phyloP scores from a whole-genome alignment of 1,284 basidiomycete species.

The Ganoderma leucocontextum region DNA sequence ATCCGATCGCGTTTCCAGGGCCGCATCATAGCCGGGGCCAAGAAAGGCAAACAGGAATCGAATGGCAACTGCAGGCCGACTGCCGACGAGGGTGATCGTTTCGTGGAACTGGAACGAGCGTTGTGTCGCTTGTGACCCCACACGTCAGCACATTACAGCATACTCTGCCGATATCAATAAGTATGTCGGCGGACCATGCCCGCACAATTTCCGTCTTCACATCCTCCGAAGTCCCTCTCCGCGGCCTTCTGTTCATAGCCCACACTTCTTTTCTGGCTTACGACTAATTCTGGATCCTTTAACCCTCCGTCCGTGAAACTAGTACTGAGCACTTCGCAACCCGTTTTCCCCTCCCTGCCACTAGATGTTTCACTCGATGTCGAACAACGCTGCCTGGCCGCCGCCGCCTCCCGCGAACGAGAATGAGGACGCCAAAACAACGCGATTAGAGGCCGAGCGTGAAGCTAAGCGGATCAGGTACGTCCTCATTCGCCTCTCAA shows the following conservation, averaged over 20 bases:
- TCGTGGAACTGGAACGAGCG: conserved; percentile 20
- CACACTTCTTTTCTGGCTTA: background rate
- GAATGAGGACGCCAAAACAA: conserved; percentile 16
- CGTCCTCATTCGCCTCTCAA: conserved; percentile 6
- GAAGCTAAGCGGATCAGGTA: conserved; percentile 47
- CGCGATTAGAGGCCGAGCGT: conserved; percentile 52
- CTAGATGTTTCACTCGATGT: conserved; percentile 11
- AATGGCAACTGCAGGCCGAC: conserved; percentile 22
- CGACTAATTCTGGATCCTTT: background rate
- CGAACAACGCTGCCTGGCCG: conserved; percentile 26
- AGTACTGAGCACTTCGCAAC: background rate
- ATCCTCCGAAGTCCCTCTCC: background rate
- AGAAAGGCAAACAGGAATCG: conserved; percentile 24
- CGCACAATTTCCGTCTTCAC: background rate
- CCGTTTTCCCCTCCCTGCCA: background rate
- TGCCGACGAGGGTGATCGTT: conserved; percentile 24
- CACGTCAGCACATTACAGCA: conserved; percentile 26
- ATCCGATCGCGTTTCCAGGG: conserved; percentile 5
- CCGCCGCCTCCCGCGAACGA: conserved; percentile 31
- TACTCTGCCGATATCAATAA: conserved; percentile 8
- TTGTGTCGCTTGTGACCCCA: conserved; percentile 24
- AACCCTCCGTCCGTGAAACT: background rate
- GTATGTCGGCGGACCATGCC: background rate
- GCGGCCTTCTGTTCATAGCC: conserved; percentile 4
- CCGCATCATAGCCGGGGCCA: conserved; percentile 14